A percentile compares a stretch with the other conserved stretches of the same genome.
These are phyloP conservation scores for Raphidocelis subcapitata DNA, from an alignment of 139 green algal genomes.

Conservation along the genomic window DNA sequence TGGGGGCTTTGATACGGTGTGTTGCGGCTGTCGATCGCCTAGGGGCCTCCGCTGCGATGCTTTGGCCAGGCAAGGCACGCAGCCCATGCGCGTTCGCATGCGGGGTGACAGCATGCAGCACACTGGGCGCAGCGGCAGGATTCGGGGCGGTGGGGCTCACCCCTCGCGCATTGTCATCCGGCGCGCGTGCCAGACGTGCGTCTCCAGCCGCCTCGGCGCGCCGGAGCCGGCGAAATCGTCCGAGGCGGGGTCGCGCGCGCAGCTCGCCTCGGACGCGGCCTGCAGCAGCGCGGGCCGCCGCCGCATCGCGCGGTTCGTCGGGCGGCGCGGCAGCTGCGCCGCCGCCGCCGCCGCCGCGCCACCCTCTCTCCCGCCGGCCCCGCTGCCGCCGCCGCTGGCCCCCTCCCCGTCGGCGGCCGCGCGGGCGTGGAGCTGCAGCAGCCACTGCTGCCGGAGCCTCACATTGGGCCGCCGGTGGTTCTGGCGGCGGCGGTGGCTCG, in stretches of 20 bases:
- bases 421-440: not conserved
- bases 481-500: slow-evolving; percentile 17
- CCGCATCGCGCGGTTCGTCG: slow-evolving; percentile 57
- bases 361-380: not conserved
- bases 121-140: not conserved
- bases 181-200: slow-evolving; percentile 72
- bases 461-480: slow-evolving; percentile 19
- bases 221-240: not conserved
- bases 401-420: not conserved
- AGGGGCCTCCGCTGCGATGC: too few relatives aligned
- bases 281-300: slow-evolving; percentile 45
- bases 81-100: too few relatives aligned
- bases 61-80: too few relatives aligned
- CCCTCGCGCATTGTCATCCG: slow-evolving; percentile 54
- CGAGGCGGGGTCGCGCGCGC: slow-evolving; percentile 19
- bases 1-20: too few relatives aligned
- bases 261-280: slow-evolving; percentile 10
- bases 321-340: slow-evolving; percentile 8
- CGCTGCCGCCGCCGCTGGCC: too few relatives aligned
- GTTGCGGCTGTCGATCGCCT: too few relatives aligned
- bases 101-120: not conserved
- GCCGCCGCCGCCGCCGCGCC: not conserved
- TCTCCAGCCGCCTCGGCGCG: slow-evolving; percentile 47
- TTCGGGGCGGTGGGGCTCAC: not conserved
- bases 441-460: slow-evolving; percentile 5